These are phyloP conservation scores for Eucalyptus paniculata DNA, from an alignment of 345 rosid genomes.

Conservation along the genomic window DNA sequence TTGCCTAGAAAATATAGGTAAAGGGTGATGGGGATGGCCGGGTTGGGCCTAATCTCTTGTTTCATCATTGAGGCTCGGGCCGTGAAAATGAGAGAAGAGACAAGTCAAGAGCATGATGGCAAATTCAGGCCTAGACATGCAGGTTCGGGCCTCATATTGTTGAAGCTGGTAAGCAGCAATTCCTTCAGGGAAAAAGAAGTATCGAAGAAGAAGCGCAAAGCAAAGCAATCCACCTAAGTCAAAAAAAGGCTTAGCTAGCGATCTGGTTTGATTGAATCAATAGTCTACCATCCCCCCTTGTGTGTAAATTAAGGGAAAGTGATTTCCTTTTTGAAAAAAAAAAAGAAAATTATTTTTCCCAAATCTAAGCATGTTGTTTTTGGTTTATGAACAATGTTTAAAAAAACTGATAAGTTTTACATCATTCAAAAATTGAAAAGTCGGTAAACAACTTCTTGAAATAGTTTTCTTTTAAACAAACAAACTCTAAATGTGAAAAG, in stretches of 20 bases:
- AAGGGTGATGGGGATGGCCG: neutral
- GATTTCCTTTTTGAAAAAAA: neutral
- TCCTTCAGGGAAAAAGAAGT: neutral
- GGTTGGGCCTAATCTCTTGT: neutral
- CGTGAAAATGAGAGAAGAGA: neutral
- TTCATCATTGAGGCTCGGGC: neutral
- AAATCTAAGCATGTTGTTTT: neutral
- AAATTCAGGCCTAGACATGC: too few species aligned
- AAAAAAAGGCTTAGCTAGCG: neutral
- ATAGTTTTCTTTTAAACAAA: neutral
- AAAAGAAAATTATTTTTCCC: neutral
- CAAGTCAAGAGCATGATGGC: too few species aligned
- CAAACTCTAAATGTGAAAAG: neutral
- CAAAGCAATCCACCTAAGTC: neutral
- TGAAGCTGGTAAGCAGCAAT: neutral
- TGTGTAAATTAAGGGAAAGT: neutral
- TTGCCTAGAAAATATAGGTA: neutral
- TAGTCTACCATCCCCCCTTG: neutral
- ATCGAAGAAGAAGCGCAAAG: neutral
- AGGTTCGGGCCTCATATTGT: neutral
- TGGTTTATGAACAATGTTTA: fast-evolving
- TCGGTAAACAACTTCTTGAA: neutral
- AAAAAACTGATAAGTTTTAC: neutral
- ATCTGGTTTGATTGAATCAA: neutral
- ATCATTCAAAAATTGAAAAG: neutral